Evolutionary conservation across 139 green algal genomes (phyloP), one percentile per base, ranked within the genome.

Genomic region (Mychonastes homosphaera): DNA sequence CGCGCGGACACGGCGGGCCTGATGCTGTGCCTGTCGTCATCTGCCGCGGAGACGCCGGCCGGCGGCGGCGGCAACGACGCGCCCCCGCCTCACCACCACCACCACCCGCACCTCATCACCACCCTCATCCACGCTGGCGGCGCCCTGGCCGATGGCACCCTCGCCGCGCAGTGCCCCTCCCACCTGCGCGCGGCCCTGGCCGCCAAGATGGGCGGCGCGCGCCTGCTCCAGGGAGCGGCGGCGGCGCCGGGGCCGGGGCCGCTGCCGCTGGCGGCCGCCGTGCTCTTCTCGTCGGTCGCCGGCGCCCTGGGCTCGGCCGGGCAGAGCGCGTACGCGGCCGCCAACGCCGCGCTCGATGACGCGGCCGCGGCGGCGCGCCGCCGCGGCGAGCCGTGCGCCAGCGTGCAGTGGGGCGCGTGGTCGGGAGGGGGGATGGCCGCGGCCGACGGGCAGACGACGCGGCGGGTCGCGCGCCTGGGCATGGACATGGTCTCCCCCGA

Each of bases 251-350:
- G 66, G 75, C 1, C 69, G 50, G 41, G 32, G 4, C 18, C 12
- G 8, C 24, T 29, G 2, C 80, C 82, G 0, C 39, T 44, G 8
- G 26, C 49, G 3, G 44, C 6, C 1, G 28, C 64, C 30, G 63
- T 85, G 32, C 51, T 84, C 19, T 88, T 88, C 63, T 87, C 79
- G 28, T 84, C 74, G 2, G 78, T 87, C 27, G 81, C 82, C 5
- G 68, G 76, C 40, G 56, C 86, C 35, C 71, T 88, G 46, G 81
- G 82, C 23, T 82, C 76, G 1, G 59, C 76, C 15, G 84, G 84
- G 21, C 84, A 92, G 50, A 71, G 81, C 39, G 80, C 73, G 64
- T 92, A 92, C 71, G 59, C 52, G 49, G 58, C 69, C 16, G 84
- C 84, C 46, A 92, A 92, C 52, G 70, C 63, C 15, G 59, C 51